These are phyloP conservation scores for Tolypocladium cylindrosporum DNA, from an alignment of 2,329 filamentous ascomycete genomes.

Conservation along the genomic window DNA sequence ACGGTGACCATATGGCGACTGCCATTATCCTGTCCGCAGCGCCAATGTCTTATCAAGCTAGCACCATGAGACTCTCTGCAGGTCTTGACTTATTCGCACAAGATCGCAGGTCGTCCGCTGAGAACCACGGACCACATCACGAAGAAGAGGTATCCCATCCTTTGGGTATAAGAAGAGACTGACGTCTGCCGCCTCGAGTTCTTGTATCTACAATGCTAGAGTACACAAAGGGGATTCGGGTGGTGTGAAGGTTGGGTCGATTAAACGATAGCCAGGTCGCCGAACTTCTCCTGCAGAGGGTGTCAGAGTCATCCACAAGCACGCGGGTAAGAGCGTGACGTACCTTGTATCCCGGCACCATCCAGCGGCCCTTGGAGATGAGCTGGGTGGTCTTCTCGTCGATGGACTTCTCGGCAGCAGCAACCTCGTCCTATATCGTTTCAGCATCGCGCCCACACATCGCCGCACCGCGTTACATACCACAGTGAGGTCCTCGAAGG, in stretches of 20 bases:
- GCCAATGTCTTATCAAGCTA: not conserved
- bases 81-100: not conserved
- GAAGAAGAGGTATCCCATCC: conserved; percentile 7
- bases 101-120: not conserved
- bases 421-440: conserved; percentile 72
- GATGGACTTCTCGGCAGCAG: conserved; percentile 87
- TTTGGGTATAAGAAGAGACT: conserved; percentile 22
- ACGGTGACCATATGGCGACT: not conserved
- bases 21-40: not conserved
- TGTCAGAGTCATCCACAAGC: conserved; percentile 30
- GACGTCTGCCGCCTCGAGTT: conserved; percentile 21
- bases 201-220: conserved; percentile 63
- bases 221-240: conserved; percentile 46
- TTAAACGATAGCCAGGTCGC: conserved; percentile 92
- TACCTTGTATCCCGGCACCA: conserved; percentile 98
- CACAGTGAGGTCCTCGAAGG: conserved; percentile 95
- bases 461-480: conserved; percentile 47
- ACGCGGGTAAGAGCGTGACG: conserved; percentile 18
- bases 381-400: conserved; percentile 93
- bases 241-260: conserved; percentile 27
- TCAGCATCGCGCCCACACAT: conserved; percentile 9
- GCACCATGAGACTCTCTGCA: not conserved
- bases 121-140: not conserved
- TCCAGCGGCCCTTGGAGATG: conserved; percentile 96
- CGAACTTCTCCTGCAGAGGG: conserved; percentile 81